Evolutionary conservation across 2,329 filamentous ascomycete species (phyloP), one percentile per base, ranked within the genome.

Genomic region (Alternaria ethzedia): DNA sequence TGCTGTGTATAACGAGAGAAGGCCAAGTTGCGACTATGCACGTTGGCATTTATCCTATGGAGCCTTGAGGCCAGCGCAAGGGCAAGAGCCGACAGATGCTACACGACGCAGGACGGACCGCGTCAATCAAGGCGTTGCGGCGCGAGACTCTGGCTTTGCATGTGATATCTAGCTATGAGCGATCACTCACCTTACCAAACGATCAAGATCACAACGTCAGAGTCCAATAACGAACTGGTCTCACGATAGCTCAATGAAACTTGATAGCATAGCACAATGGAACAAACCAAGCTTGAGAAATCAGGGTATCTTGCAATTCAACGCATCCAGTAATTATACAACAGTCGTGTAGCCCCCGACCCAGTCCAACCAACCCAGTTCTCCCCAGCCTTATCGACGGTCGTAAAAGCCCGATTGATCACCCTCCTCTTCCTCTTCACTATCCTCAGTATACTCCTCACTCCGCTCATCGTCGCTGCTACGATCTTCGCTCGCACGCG

Each of bases 391-490:
- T 56, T 47, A 70, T 61, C 65, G 57, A 59, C 62, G 66, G 11
- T 70, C 70, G 30, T 65, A 68, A 21, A 67, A 67, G 2, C 65
- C 73, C 54, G 74, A 45, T 46, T 78, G 74, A 23, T 77, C 77
- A 11, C 76, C 77, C 57, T 78, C 78, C 26, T 41, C 36, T 41
- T 41, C 36, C 36, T 41, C 36, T 17, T 41, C 36, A 41, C 36
- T 41, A 3, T 41, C 36, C 17, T 17, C 36, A 11, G 36, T 41
- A 25, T 79, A 78, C 65, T 80, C 78, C 44, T 80, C 76, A 28
- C 75, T 78, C 51, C 78, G 72, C 60, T 74, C 67, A 32, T 77
- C 74, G 15, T 68, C 63, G 21, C 65, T 73, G 28, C 66, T 73
- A 11, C 60, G 47, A 20, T 70, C 68, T 10, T 73, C 70, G 36